Percentiles rank a stretch among this genome's conserved stretches.
Conservation (phyloP, 768 basidiomycete species). For the Pisolithus sp. region DNA sequence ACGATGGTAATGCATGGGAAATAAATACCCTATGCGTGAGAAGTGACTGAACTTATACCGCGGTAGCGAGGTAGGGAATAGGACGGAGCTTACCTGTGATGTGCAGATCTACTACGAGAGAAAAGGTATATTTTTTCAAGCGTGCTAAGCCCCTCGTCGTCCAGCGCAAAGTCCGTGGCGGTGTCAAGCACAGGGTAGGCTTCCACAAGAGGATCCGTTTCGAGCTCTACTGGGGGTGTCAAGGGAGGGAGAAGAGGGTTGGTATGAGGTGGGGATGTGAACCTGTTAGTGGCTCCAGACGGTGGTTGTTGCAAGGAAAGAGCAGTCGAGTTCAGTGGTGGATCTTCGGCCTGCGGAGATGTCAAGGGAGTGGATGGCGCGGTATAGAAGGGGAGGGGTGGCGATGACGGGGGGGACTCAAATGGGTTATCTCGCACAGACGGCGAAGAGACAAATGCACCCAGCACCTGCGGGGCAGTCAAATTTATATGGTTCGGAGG, state of each 20-base stretch:
- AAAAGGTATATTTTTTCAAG: conserved; percentile 93
- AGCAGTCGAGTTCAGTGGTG: conserved; percentile 18
- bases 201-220: conserved; percentile 22
- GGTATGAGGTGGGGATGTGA: conserved; percentile 22
- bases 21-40: conserved; percentile 63
- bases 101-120: conserved; percentile 65
- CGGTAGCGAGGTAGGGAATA: not conserved
- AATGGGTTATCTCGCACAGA: conserved; percentile 31
- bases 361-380: conserved; percentile 43
- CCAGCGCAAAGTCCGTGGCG: conserved; percentile 40
- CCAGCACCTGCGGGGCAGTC: conserved; percentile 27
- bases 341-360: conserved; percentile 34
- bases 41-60: conserved; percentile 14
- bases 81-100: conserved; percentile 39
- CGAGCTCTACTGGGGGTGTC: conserved; percentile 21
- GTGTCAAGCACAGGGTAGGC: conserved; percentile 24
- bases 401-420: conserved; percentile 33
- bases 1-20: conserved; percentile 72
- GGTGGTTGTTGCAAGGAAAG: conserved; percentile 14
- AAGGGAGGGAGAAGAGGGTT: conserved; percentile 14
- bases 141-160: conserved; percentile 76
- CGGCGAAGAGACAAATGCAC: conserved; percentile 26
- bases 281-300: conserved; percentile 6
- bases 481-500: conserved; percentile 32
- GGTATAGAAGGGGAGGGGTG: conserved; percentile 38